phyloP scores from a whole-genome alignment of 2,329 filamentous ascomycete species.

The Fusarium buxicola region DNA sequence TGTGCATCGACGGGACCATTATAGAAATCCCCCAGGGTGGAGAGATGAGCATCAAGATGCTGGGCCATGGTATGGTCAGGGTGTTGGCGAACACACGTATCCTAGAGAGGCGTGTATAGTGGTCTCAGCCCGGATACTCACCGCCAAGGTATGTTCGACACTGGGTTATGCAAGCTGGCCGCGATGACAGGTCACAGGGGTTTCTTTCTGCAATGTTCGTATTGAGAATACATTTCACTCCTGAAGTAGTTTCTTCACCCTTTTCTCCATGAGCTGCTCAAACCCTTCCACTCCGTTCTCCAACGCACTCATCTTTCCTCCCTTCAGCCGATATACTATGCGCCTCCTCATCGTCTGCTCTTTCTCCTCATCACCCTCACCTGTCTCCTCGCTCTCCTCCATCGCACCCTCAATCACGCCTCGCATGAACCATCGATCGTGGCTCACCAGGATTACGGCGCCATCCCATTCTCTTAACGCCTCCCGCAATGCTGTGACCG shows the following conservation, averaged over 20 bases:
- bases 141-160: background rate
- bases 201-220: background rate
- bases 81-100: conserved; percentile 57
- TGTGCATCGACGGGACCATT: conserved; percentile 94
- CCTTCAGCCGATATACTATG: conserved; percentile 69
- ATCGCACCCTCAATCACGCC: conserved; percentile 67
- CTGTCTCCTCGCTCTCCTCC: conserved; percentile 55
- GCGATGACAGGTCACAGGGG: background rate
- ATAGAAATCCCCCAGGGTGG: conserved; percentile 78
- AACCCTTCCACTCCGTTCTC: conserved; percentile 73
- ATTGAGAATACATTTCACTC: conserved; percentile 9
- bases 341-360: conserved; percentile 61
- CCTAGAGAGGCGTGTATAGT: conserved; percentile 5
- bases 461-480: conserved; percentile 77
- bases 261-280: conserved; percentile 71
- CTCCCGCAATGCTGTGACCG: conserved; percentile 76
- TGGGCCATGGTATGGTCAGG: conserved; percentile 55
- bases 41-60: conserved; percentile 73
- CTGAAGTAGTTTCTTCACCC: conserved; percentile 60
- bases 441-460: conserved; percentile 80
- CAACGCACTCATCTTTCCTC: conserved; percentile 66
- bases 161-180: background rate
- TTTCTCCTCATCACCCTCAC: conserved; percentile 53
- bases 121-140: background rate
- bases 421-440: conserved; percentile 85